These are phyloP conservation scores for Exophiala alcalophila DNA, from an alignment of 2,329 filamentous ascomycete species.

Conservation along the genomic window DNA sequence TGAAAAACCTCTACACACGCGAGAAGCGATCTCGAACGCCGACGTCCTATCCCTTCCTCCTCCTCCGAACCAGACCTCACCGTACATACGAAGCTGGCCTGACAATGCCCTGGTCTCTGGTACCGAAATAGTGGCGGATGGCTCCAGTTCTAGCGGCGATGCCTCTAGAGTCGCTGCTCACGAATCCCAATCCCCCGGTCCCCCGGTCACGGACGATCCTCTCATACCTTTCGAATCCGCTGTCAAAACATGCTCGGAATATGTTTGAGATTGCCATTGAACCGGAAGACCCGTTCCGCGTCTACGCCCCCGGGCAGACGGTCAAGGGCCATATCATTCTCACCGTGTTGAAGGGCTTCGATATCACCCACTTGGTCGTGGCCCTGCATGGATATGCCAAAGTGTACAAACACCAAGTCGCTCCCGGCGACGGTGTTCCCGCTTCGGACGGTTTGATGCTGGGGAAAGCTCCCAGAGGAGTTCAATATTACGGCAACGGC, in stretches of 20 bases:
- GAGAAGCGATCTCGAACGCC: neutral
- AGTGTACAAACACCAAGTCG: constrained; percentile 61
- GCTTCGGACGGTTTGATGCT: constrained; percentile 51
- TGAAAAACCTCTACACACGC: no score
- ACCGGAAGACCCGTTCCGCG: constrained; percentile 60
- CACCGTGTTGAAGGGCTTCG: constrained; percentile 58
- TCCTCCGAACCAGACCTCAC: neutral
- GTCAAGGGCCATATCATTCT: constrained; percentile 60
- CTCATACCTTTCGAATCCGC: constrained; percentile 55
- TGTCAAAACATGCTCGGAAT: constrained; percentile 53
- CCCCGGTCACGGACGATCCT: constrained; percentile 46
- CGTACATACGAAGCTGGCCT: neutral
- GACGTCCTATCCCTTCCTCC: no score
- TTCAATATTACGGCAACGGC: constrained; percentile 62
- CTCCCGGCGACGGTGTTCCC: constrained; percentile 53
- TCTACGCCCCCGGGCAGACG: constrained; percentile 61
- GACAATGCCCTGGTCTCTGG: constrained; percentile 17
- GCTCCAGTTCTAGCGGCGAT: constrained; percentile 25
- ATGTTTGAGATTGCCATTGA: constrained; percentile 61
- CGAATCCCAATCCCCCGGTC: constrained; percentile 44
- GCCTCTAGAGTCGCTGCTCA: constrained; percentile 30
- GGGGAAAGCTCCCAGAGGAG: constrained; percentile 52
- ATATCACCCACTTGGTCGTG: constrained; percentile 62
- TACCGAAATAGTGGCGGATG: constrained; percentile 24
- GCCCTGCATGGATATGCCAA: constrained; percentile 63